A percentile compares a stretch with the other conserved stretches of the same genome.
Conservation (phyloP, 1,284 basidiomycete species). For the Neonothopanus nambi region DNA sequence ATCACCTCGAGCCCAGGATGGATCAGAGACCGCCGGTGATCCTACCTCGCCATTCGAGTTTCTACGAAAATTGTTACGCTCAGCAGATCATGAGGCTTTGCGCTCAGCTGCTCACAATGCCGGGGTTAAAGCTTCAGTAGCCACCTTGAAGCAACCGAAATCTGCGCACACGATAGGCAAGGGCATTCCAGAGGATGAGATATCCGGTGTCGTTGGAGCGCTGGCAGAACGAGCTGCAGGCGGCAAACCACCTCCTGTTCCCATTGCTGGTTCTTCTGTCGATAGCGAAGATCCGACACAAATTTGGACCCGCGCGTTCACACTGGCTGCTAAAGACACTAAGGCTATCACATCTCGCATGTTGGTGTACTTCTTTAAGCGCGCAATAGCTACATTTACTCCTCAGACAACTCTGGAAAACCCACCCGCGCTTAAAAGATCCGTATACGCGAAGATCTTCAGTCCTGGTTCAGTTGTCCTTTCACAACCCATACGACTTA, state of each 20-base stretch:
- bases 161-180: conserved; percentile 41
- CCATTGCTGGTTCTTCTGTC: background rate
- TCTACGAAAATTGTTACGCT: too few species aligned
- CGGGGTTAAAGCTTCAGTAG: too few species aligned
- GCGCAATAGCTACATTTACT: background rate
- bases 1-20: too few species aligned
- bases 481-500: conserved; percentile 29
- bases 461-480: too few species aligned
- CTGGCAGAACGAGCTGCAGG: conserved; percentile 1
- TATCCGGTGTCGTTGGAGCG: conserved; percentile 25
- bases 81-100: too few species aligned
- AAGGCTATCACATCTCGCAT: conserved; percentile 15
- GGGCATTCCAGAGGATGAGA: conserved; percentile 36
- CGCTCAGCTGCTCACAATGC: too few species aligned
- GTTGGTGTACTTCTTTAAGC: conserved; percentile 8
- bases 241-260: conserved; percentile 1
- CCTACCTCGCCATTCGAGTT: too few species aligned
- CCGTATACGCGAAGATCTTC: background rate
- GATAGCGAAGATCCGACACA: background rate
- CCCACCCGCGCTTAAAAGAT: too few species aligned
- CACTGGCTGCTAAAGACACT: conserved; percentile 32
- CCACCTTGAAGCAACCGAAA: conserved; percentile 8
- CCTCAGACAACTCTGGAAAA: too few species aligned
- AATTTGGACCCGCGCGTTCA: conserved; percentile 33
- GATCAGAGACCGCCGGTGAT: too few species aligned